Evolutionary conservation across 352 stramenopile genomes (phyloP).

Genomic region (Phytophthora megakarya): DNA sequence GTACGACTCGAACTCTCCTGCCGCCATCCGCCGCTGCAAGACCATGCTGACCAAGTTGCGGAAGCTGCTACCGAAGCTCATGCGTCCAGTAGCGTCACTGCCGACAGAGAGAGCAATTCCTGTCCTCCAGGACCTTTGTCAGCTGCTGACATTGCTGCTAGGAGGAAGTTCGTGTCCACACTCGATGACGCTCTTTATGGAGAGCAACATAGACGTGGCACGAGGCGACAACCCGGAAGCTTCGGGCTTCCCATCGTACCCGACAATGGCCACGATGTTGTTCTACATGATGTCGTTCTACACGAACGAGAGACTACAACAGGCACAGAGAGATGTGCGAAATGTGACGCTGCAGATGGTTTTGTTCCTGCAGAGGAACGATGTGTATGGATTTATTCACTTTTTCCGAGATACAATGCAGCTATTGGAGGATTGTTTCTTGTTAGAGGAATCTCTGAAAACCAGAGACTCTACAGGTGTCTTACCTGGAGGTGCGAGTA

Average conservation of each 20-base stretch:
- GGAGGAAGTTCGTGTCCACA: constrained; percentile 55
- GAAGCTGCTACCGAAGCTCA: constrained; percentile 72
- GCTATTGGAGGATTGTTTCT: constrained; percentile 58
- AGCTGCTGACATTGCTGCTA: constrained; percentile 57
- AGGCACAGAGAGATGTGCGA: constrained; percentile 51
- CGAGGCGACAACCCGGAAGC: constrained; percentile 4
- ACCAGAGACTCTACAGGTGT: constrained; percentile 29
- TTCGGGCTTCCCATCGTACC: constrained; percentile 44
- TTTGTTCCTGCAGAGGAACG: constrained; percentile 55
- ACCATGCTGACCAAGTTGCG: constrained; percentile 71
- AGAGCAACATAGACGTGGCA: constrained; percentile 16
- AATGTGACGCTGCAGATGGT: constrained; percentile 58
- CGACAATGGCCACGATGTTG: constrained; percentile 63
- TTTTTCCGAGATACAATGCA: constrained; percentile 64
- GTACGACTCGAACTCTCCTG: constrained; percentile 44
- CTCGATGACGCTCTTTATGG: constrained; percentile 65
- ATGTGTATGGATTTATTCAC: constrained; percentile 66
- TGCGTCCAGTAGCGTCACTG: constrained; percentile 54
- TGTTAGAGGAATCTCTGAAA: constrained; percentile 55
- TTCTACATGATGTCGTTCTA: constrained; percentile 82
- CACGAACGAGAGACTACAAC: constrained; percentile 42
- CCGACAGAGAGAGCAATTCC: constrained; percentile 33
- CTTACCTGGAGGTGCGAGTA: constrained; percentile 28
- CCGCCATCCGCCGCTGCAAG: constrained; percentile 58
- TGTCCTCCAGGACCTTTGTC: constrained; percentile 61